Conservation (phyloP, 306 rosid species). For the Castanospermum australe region DNA sequence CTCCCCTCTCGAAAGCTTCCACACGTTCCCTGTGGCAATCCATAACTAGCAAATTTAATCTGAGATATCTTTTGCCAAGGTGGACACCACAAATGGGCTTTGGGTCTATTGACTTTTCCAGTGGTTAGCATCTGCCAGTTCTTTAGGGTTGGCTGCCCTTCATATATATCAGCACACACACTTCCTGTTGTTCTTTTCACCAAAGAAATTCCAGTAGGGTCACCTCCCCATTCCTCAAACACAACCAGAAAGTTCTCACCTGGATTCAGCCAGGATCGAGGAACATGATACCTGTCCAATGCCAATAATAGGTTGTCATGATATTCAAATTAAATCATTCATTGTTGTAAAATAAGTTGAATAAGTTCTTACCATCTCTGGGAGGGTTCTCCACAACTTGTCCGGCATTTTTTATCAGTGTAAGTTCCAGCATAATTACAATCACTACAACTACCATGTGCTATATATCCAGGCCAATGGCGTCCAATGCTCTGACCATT, state of each 20-base stretch:
- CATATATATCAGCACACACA: constrained; percentile 64
- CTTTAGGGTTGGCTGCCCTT: constrained; percentile 55
- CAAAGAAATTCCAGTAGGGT: constrained; percentile 66
- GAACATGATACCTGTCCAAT: constrained; percentile 86
- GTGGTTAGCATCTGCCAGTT: constrained; percentile 32
- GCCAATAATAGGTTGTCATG: constrained; percentile 16
- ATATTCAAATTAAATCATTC: constrained; percentile 2
- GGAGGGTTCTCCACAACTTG: constrained; percentile 79
- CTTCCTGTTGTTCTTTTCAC: constrained; percentile 56
- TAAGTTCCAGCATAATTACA: constrained; percentile 82
- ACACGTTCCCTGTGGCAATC: constrained; percentile 59
- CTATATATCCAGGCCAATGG: constrained; percentile 80
- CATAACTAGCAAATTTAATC: constrained; percentile 70
- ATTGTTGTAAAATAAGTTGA: neutral
- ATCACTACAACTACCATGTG: constrained; percentile 59
- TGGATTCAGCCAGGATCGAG: constrained; percentile 80
- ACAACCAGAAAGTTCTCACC: constrained; percentile 69
- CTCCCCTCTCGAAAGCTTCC: constrained; percentile 53
- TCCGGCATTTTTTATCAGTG: constrained; percentile 61
- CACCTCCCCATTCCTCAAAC: constrained; percentile 95
- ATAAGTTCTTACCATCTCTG: constrained; percentile 78
- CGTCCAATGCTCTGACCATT: constrained; percentile 94
- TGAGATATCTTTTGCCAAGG: constrained; percentile 50
- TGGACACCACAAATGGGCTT: constrained; percentile 70
- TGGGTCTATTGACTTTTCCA: constrained; percentile 37